Base-by-base conservation (phyloP, 1,284 basidiomycete genomes). In the Puccinia novopanici region DNA sequence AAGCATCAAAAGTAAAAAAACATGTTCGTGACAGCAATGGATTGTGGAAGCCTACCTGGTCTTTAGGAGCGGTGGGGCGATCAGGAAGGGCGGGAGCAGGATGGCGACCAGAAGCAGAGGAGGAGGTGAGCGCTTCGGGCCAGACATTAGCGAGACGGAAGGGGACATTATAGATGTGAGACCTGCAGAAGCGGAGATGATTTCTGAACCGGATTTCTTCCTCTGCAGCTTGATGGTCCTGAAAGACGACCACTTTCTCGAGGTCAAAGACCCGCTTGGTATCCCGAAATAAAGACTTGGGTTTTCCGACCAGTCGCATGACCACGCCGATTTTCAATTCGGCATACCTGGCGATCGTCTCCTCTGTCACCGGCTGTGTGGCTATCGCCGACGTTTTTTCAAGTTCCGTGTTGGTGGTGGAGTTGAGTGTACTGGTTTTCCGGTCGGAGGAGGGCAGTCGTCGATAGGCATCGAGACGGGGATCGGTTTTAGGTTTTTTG, bases 171-270 rank as follows among this genome's bases (percentile, higher is more conserved):
- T 76, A 76, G 3, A 76, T 30, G 24, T 45, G 40, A 52, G 59
- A 52, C 22, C 74, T 40, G 19, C 50, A 68, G 12, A 55, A 42
- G 15, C 27, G 52, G 3, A 77, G 12, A 40, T 68, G 75, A 10
- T 55, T 54, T 55, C 75, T 54, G n/a, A 77, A 77, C 24, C 45
- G 63, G 48, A 70, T 68, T 40, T 77, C 75, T n/a, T 50, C 67
- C 8, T 50, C 48, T 34, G 34, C 34, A 19, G 12, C 22, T 30
- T 70, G 45, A 50, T 70, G 6, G 22, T 77, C 75, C 22, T 77
- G 15, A 19, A 77, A 8, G 3, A 55, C 34, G 57, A 63, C 45
- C 0, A 57, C 27, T 24, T 42, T 30, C 30, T 77, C 50, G 27
- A 77, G 30, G 40, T 77, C 75, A 8, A 77, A 27, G 24, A 77